A percentile compares a stretch with the other conserved stretches of the same genome.
phyloP scores from a whole-genome alignment of 78 protist genomes.

The Dictyostelium purpureum region DNA sequence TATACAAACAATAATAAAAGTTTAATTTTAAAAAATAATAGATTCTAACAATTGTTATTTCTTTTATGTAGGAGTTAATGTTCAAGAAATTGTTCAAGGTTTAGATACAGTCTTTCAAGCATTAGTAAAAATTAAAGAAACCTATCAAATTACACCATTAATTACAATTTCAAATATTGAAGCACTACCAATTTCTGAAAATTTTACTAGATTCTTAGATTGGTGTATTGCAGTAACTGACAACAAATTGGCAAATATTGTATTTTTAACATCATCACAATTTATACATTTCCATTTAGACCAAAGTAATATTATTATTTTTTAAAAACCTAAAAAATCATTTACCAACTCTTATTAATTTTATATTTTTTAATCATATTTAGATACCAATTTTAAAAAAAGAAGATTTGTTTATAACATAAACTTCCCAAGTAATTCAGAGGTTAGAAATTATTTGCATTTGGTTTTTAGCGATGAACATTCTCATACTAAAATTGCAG shows the following conservation, averaged over 20 bases:
- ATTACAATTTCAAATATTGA: slow-evolving; percentile 66
- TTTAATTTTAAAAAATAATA: neutral
- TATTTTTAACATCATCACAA: slow-evolving; percentile 70
- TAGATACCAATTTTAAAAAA: slow-evolving; percentile 35
- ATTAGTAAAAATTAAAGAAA: slow-evolving; percentile 45
- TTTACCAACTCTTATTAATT: neutral
- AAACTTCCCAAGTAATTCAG: slow-evolving; percentile 14
- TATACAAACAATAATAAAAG: neutral
- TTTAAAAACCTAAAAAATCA: neutral
- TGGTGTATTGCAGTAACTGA: slow-evolving; percentile 73
- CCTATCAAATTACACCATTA: slow-evolving; percentile 48
- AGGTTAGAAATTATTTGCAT: slow-evolving; percentile 37
- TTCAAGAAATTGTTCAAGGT: slow-evolving; percentile 68
- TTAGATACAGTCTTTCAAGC: slow-evolving; percentile 65
- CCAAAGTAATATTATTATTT: slow-evolving; percentile 6
- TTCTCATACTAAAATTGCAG: slow-evolving; percentile 5
- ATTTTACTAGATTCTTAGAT: slow-evolving; percentile 70
- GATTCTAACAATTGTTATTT: neutral
- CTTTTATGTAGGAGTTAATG: slow-evolving; percentile 23
- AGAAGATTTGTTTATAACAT: slow-evolving; percentile 74
- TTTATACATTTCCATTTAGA: slow-evolving; percentile 74
- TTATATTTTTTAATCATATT: neutral
- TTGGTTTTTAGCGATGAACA: neutral
- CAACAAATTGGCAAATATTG: slow-evolving; percentile 71
- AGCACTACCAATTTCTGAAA: slow-evolving; percentile 70